Conservation (phyloP, 2,329 filamentous ascomycete species). For the Hypoxylon sp. region DNA sequence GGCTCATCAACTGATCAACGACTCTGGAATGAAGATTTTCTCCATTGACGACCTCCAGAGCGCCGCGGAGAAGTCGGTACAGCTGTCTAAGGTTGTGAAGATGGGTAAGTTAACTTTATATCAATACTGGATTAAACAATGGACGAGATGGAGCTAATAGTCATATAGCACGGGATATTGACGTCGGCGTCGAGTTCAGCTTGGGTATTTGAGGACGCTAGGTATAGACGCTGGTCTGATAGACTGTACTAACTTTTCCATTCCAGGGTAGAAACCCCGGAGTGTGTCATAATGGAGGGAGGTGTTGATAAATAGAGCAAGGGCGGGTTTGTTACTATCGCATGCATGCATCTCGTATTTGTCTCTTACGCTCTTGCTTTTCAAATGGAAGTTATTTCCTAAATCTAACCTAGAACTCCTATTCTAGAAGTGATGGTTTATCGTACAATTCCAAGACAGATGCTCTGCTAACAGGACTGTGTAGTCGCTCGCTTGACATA, state of each 20-base stretch:
- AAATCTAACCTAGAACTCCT: constrained; percentile 7
- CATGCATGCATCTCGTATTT: constrained; percentile 45
- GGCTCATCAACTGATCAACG: constrained; percentile 93
- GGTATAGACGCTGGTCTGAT: constrained; percentile 47
- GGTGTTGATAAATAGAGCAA: constrained; percentile 41
- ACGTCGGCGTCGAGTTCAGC: constrained; percentile 95
- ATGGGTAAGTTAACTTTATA: constrained; percentile 75
- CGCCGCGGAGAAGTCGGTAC: constrained; percentile 97
- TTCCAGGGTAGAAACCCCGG: constrained; percentile 49
- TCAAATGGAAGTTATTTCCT: constrained; percentile 38
- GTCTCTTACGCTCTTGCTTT: constrained; percentile 23
- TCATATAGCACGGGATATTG: constrained; percentile 85
- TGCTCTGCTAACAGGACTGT: constrained; percentile 10
- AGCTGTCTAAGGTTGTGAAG: constrained; percentile 99
- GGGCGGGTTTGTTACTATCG: constrained; percentile 45
- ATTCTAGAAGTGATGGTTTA: constrained; percentile 22
- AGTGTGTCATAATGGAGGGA: constrained; percentile 35
- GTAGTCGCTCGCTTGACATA: background rate
- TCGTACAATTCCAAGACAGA: background rate
- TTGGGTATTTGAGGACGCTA: constrained; percentile 82
- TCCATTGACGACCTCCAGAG: constrained; percentile 98
- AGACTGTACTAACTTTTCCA: constrained; percentile 57
- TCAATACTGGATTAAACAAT: background rate
- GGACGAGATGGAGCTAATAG: constrained; percentile 45
- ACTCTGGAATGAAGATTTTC: constrained; percentile 99